Conservation (phyloP, 2,329 filamentous ascomycete species). For the Phaeomoniella chlamydospora region DNA sequence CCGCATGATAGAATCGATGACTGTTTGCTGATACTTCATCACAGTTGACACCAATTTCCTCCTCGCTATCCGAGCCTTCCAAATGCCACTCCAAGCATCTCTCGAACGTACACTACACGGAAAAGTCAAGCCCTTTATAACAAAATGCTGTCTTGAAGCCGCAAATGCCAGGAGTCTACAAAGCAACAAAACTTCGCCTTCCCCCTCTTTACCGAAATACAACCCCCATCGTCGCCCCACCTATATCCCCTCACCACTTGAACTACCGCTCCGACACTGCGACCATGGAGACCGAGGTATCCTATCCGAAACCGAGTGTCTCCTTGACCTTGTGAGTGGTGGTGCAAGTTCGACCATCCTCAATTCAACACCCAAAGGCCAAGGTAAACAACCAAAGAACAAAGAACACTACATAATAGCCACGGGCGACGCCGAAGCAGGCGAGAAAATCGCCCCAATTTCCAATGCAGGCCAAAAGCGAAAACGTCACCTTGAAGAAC, state of each 20-base stretch:
- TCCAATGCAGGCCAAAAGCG: slow-evolving; percentile 17
- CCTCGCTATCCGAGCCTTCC: slow-evolving; percentile 64
- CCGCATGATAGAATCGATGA: neutral
- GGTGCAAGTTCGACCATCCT: slow-evolving; percentile 5
- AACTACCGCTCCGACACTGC: slow-evolving; percentile 30
- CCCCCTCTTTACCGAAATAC: slow-evolving; percentile 9
- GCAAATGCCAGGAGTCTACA: slow-evolving; percentile 16
- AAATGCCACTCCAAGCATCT: slow-evolving; percentile 71
- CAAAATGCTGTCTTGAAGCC: slow-evolving; percentile 43
- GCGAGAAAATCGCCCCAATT: slow-evolving; percentile 6
- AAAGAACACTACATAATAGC: slow-evolving; percentile 33
- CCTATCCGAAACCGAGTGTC: slow-evolving; percentile 19
- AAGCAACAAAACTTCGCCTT: slow-evolving; percentile 14
- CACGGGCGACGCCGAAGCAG: slow-evolving; percentile 21
- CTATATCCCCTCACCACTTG: slow-evolving; percentile 28
- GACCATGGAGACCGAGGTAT: slow-evolving; percentile 22
- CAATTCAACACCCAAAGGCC: neutral
- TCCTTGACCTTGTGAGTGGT: slow-evolving; percentile 25
- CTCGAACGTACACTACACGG: slow-evolving; percentile 76
- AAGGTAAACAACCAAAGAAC: slow-evolving; percentile 23
- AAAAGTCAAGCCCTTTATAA: slow-evolving; percentile 73
- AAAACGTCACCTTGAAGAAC: slow-evolving; percentile 15
- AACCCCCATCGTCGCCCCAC: slow-evolving; percentile 23
- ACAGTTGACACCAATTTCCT: slow-evolving; percentile 46
- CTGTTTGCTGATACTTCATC: no score